Conservation (phyloP, 2,329 filamentous ascomycete genomes). For the Tolypocladium inflatum region DNA sequence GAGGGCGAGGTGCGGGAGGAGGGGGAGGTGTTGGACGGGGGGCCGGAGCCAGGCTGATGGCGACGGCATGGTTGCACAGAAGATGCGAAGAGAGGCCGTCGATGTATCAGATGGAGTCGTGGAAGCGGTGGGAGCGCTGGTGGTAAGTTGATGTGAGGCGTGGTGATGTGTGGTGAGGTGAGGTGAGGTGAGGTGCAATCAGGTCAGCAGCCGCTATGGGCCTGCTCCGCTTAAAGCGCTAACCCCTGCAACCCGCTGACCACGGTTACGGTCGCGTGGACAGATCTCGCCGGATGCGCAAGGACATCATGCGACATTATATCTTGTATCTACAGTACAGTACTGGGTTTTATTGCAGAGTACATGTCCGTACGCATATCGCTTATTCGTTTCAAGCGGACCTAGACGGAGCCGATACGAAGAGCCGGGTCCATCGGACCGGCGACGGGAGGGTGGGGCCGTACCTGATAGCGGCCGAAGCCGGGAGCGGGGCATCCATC, state of each 20-base stretch:
- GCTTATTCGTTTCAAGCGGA: too few species aligned
- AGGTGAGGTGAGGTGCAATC: neutral
- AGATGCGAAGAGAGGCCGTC: neutral
- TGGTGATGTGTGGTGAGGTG: neutral
- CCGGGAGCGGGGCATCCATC: neutral
- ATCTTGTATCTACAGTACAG: too few species aligned
- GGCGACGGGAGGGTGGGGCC: neutral
- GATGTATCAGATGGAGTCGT: neutral
- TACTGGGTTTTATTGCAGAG: too few species aligned
- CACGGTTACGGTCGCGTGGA: too few species aligned
- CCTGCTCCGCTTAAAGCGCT: too few species aligned
- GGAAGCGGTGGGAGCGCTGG: neutral
- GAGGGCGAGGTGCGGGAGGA: slow-evolving; percentile 43
- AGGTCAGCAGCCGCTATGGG: too few species aligned
- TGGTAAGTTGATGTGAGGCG: neutral
- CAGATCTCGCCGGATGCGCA: too few species aligned
- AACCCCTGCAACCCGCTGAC: too few species aligned
- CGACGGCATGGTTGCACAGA: neutral
- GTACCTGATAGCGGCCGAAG: neutral
- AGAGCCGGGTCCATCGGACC: too few species aligned
- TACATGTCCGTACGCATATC: too few species aligned
- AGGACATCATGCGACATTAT: too few species aligned
- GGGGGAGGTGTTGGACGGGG: slow-evolving; percentile 42
- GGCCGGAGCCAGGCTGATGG: slow-evolving; percentile 12
- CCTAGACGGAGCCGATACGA: too few species aligned